A percentile compares a stretch with the other conserved stretches of the same genome.
These are phyloP conservation scores for Ceratocystis destructans DNA, from an alignment of 2,329 filamentous ascomycete genomes.

Conservation along the genomic window DNA sequence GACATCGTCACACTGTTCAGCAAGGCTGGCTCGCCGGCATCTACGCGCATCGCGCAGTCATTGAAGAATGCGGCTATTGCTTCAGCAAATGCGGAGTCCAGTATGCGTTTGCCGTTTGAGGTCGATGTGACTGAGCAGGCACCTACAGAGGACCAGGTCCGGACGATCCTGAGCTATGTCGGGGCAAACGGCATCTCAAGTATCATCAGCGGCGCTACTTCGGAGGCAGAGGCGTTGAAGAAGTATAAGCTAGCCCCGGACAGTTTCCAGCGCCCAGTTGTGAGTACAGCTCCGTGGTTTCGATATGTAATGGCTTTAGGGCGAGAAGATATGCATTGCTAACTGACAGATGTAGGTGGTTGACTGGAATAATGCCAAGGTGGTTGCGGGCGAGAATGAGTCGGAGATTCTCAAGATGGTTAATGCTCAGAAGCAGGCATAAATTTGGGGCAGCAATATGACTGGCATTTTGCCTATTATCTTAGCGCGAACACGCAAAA, in stretches of 20 bases:
- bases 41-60: constrained; percentile 56
- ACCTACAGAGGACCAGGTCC: constrained; percentile 71
- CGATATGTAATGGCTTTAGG: neutral
- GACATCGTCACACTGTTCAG: constrained; percentile 97
- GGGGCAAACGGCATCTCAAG: constrained; percentile 45
- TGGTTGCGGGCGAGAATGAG: constrained; percentile 62
- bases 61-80: constrained; percentile 57
- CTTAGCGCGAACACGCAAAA: neutral
- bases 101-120: constrained; percentile 58
- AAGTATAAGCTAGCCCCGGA: constrained; percentile 57
- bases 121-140: constrained; percentile 67
- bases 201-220: constrained; percentile 60
- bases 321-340: constrained; percentile 2
- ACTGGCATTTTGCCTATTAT: neutral
- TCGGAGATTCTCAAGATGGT: constrained; percentile 81
- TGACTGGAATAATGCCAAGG: constrained; percentile 87
- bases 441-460: neutral
- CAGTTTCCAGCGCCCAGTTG: constrained; percentile 62
- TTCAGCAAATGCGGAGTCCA: constrained; percentile 24
- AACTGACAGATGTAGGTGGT: constrained; percentile 40
- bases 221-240: constrained; percentile 63
- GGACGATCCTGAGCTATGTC: constrained; percentile 72
- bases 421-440: constrained; percentile 32
- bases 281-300: constrained; percentile 32
- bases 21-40: constrained; percentile 60